A percentile compares a stretch with the other conserved stretches of the same genome.
Conservation (phyloP, 768 basidiomycete genomes). For the Termitomyces sp. region DNA sequence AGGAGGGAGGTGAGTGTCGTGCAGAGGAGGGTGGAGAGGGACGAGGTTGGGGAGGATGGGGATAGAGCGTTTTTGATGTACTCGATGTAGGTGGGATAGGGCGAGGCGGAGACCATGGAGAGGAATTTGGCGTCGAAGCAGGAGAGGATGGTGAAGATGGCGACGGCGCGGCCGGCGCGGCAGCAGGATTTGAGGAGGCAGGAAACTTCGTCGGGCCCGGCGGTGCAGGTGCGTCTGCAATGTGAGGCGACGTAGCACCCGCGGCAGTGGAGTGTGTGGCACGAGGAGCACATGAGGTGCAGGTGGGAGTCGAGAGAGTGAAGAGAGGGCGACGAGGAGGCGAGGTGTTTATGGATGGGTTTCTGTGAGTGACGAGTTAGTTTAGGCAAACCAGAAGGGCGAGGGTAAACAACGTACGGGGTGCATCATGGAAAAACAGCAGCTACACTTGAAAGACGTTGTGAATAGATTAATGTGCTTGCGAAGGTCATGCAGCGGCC, state of each 20-base stretch:
- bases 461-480: conserved; percentile 3
- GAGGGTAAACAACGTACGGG: conserved; percentile 1
- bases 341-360: neutral
- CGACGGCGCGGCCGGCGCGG: conserved; percentile 10
- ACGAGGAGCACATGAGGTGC: conserved; percentile 9
- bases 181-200: conserved; percentile 10
- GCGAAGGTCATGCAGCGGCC: conserved; percentile 1
- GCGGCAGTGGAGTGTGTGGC: conserved; percentile 8
- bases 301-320: neutral
- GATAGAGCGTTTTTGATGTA: conserved; percentile 1
- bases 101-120: neutral
- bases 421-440: neutral
- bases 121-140: conserved; percentile 8
- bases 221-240: conserved; percentile 6
- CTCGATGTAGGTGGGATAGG: neutral
- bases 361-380: neutral
- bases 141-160: conserved; percentile 8
- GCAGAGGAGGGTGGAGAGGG: neutral
- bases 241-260: conserved; percentile 3
- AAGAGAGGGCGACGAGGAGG: neutral
- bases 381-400: too few species aligned
- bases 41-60: neutral
- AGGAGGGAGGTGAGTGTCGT: neutral
- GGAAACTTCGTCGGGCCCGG: neutral
- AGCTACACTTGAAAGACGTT: conserved; percentile 1